Percentiles rank a stretch among this genome's conserved stretches.
These are phyloP conservation scores for Aspergillus ibericus DNA, from an alignment of 2,329 filamentous ascomycete species.

Conservation along the genomic window DNA sequence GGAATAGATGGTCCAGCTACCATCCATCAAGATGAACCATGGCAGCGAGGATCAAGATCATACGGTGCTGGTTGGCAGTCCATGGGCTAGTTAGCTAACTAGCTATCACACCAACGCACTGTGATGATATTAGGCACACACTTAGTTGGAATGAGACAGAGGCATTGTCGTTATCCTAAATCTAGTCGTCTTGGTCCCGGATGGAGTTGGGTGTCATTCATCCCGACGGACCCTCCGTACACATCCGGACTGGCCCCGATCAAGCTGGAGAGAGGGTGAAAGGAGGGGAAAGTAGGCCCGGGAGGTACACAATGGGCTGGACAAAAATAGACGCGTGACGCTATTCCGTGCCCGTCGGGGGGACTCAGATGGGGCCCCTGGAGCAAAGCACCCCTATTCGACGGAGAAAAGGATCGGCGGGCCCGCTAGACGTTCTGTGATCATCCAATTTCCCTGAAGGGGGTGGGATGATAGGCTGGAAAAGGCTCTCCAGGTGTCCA, in stretches of 20 bases:
- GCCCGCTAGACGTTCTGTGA: slow-evolving; percentile 9
- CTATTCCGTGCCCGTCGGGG: background rate
- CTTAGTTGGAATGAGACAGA: background rate
- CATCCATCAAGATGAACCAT: no score
- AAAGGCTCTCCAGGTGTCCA: slow-evolving; percentile 4
- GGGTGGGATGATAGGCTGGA: slow-evolving; percentile 11
- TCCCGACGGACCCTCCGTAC: no score
- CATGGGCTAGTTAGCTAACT: background rate
- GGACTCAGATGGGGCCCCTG: background rate
- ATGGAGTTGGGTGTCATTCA: no score
- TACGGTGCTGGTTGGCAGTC: no score
- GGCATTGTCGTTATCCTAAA: no score
- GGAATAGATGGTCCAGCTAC: no score
- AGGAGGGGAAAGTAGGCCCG: background rate
- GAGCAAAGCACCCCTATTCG: slow-evolving; percentile 10
- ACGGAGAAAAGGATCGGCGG: background rate
- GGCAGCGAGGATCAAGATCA: no score
- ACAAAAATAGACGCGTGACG: slow-evolving; percentile 5
- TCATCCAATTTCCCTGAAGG: slow-evolving; percentile 4
- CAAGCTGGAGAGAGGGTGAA: background rate
- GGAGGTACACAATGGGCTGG: background rate
- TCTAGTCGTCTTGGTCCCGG: no score
- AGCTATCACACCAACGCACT: background rate
- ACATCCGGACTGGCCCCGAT: no score
- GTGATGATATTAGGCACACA: background rate